Evolutionary conservation across 1,284 basidiomycete species (phyloP).

Genomic region (Uromyces viciae-fabae): DNA sequence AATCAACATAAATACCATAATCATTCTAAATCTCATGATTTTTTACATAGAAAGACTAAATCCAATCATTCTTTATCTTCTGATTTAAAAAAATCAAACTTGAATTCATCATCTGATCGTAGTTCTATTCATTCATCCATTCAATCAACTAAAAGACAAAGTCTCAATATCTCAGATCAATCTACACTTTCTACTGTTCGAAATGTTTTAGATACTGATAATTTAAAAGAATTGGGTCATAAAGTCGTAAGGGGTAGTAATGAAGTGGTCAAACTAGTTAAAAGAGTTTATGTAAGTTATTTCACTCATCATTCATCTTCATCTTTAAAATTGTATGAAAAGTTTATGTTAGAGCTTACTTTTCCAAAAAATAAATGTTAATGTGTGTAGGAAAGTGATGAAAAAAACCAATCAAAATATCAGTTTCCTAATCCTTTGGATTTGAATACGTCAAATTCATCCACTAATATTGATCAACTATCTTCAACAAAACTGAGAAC

Average conservation of each 20-base stretch:
- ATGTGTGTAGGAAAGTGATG: not conserved
- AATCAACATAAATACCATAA: not conserved
- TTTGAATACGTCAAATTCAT: not conserved
- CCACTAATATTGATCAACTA: not conserved
- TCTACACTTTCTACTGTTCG: not conserved
- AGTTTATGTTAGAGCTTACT: not conserved
- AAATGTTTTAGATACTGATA: not conserved
- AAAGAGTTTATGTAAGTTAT: constrained; percentile 2
- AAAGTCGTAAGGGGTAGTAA: constrained; percentile 3
- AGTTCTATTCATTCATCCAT: not conserved
- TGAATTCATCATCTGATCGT: not conserved
- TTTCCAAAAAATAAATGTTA: not conserved
- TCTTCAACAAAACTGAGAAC: constrained; percentile 8
- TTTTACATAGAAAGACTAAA: constrained; percentile 5
- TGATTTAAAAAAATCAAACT: not conserved
- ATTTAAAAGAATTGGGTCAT: not conserved
- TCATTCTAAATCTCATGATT: not conserved
- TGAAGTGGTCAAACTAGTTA: not conserved
- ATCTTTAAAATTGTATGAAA: too few relatives aligned
- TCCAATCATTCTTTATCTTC: not conserved
- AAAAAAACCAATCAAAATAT: not conserved
- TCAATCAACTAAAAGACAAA: not conserved
- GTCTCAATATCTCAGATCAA: not conserved
- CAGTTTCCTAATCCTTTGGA: not conserved
- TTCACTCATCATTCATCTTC: too few relatives aligned